phyloP scores from a whole-genome alignment of 352 stramenopile species.

The Plasmopara viticola region DNA sequence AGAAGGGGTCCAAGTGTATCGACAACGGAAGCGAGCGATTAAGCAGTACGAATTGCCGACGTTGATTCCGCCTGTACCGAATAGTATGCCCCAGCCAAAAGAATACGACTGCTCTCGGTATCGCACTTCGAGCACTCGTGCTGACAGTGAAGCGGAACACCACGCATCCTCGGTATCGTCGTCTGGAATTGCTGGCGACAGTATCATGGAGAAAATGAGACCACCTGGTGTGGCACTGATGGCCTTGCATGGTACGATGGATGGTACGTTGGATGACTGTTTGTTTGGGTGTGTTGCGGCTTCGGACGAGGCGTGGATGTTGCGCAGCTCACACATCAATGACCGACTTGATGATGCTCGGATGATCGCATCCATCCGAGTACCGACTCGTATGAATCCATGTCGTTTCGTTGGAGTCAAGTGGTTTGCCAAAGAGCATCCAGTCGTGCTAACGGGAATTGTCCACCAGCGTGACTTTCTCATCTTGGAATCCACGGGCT shows the following conservation, averaged over 20 bases:
- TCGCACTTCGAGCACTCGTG: not conserved
- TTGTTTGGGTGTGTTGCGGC: slow-evolving; percentile 37
- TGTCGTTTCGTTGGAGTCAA: slow-evolving; percentile 48
- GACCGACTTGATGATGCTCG: slow-evolving; percentile 41
- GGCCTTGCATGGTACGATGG: slow-evolving; percentile 29
- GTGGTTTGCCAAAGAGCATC: slow-evolving; percentile 49
- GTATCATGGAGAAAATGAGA: slow-evolving; percentile 25
- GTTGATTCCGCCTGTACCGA: slow-evolving; percentile 1
- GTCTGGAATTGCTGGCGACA: slow-evolving; percentile 10
- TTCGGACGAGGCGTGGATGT: slow-evolving; percentile 32
- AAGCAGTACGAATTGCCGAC: slow-evolving; percentile 1
- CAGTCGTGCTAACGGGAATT: slow-evolving; percentile 30
- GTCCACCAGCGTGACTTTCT: slow-evolving; percentile 39
- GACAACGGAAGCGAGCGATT: slow-evolving; percentile 11
- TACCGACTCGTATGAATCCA: slow-evolving; percentile 27
- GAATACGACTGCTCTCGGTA: slow-evolving; percentile 7
- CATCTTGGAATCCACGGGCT: slow-evolving; percentile 19
- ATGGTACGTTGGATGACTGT: slow-evolving; percentile 43
- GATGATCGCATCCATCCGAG: slow-evolving; percentile 33
- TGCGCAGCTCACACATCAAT: slow-evolving; percentile 39
- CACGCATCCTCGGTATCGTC: slow-evolving; percentile 6
- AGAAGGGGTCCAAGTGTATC: slow-evolving; percentile 29
- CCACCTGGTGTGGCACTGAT: slow-evolving; percentile 31
- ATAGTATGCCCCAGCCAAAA: slow-evolving; percentile 11
- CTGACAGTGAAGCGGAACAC: not conserved